These are phyloP conservation scores for Penicillium sp. DNA, from an alignment of 2,329 filamentous ascomycete species.

Conservation along the genomic window DNA sequence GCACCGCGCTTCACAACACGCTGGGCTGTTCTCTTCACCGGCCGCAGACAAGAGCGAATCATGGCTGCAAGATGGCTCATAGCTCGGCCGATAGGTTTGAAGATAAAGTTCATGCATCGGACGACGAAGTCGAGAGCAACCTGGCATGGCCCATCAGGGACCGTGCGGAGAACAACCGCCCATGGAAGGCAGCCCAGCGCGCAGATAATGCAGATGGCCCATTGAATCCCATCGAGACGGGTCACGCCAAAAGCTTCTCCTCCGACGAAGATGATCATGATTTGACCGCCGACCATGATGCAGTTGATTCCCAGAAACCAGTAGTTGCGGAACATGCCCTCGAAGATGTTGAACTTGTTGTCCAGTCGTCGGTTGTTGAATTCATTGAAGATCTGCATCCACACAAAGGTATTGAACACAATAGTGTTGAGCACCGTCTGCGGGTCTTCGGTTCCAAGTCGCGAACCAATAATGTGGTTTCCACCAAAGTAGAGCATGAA, in stretches of 20 bases:
- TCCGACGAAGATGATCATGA: conserved; percentile 82
- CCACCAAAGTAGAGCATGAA: conserved; percentile 76
- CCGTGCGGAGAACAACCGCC: conserved; percentile 72
- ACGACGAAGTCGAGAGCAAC: too few species aligned
- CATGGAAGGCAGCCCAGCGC: conserved; percentile 78
- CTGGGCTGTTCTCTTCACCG: too few species aligned
- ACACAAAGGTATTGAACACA: conserved; percentile 96
- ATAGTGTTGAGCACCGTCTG: conserved; percentile 63
- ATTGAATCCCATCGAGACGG: conserved; percentile 61
- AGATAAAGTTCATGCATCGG: too few species aligned
- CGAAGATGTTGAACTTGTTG: conserved; percentile 92
- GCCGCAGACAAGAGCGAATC: too few species aligned
- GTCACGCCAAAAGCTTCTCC: conserved; percentile 69
- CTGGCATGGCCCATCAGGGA: too few species aligned
- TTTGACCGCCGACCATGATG: conserved; percentile 80
- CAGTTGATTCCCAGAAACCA: conserved; percentile 81
- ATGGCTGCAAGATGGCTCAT: too few species aligned
- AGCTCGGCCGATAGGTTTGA: too few species aligned
- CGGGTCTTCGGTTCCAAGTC: conserved; percentile 37
- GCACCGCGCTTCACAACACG: too few species aligned
- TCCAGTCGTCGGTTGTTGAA: conserved; percentile 94
- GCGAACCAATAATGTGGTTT: conserved; percentile 51
- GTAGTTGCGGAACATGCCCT: conserved; percentile 72
- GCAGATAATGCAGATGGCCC: conserved; percentile 77
- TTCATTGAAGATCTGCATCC: conserved; percentile 99